Evolutionary conservation across 495 filamentous ascomycete genomes (phyloP).

Genomic region (Physcia stellaris): DNA sequence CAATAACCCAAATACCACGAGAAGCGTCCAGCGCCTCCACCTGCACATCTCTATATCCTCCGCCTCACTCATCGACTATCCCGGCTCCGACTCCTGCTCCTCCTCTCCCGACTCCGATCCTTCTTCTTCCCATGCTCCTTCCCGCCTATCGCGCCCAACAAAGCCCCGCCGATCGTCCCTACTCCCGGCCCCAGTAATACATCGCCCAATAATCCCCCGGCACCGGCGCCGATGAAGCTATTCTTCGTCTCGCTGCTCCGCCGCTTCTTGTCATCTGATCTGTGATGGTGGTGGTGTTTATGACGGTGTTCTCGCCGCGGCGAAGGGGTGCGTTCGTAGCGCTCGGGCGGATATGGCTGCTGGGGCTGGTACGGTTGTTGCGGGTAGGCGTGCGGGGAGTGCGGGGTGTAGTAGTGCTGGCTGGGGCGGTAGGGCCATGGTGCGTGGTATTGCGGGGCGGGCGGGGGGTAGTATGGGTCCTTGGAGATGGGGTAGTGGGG

Average conservation of each 20-base stretch:
- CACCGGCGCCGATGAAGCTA: slow-evolving; percentile 13
- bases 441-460: slow-evolving; percentile 4
- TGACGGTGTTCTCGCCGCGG: slow-evolving; percentile 1
- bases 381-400: slow-evolving; percentile 1
- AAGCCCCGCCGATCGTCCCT: slow-evolving; percentile 13
- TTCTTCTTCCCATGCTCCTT: slow-evolving; percentile 13
- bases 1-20: too few species aligned
- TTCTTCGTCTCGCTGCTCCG: slow-evolving; percentile 4
- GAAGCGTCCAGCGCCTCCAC: too few species aligned
- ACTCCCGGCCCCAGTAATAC: slow-evolving; percentile 13
- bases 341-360: slow-evolving; percentile 3
- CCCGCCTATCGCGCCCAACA: slow-evolving; percentile 13
- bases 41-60: too few species aligned
- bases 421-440: slow-evolving; percentile 12
- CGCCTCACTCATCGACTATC: too few species aligned
- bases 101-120: slow-evolving; percentile 1
- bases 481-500: too few species aligned
- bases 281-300: slow-evolving; percentile 4
- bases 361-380: slow-evolving; percentile 5
- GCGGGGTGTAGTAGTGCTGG: slow-evolving; percentile 8
- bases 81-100: too few species aligned
- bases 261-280: background rate
- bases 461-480: slow-evolving; percentile 1
- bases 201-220: slow-evolving; percentile 13
- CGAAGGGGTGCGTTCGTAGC: background rate